Evolutionary conservation across 805 yeast genomes (phyloP), one percentile per base, ranked within the genome.

Genomic region (Candida suzukii): DNA sequence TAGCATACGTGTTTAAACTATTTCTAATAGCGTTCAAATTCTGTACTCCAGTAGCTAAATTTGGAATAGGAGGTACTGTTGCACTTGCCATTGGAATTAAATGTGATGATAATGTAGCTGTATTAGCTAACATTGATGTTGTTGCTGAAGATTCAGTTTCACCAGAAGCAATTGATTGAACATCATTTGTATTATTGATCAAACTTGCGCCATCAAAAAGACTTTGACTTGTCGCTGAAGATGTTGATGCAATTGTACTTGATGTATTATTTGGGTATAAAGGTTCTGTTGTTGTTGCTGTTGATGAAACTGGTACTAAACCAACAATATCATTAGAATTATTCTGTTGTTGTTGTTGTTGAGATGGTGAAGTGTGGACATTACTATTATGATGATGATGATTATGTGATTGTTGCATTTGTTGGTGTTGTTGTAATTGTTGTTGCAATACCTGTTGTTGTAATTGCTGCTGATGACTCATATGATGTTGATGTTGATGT

Each of bases 401-500:
- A 29, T 18, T n/a, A n/a, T 17, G 6, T n/a, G 6, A 7, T n/a
- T 29, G 20, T 22, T 16, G n/a, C 32, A 16, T 19, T 31, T 18
- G 27, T 34, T 20, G 26, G 4, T 21, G 13, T 31, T 18, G 20
- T 27, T 26, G 29, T 36, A 8, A 28, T 37, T 31, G 12, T 22
- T 31, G 27, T 35, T 29, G 14, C n/a, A n/a, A n/a, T n/a, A n/a
- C n/a, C n/a, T n/a, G n/a, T n/a, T n/a, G n/a, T n/a, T n/a, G n/a
- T n/a, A n/a, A n/a, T 19, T 31, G 11, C 14, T 16, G 16, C 5
- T 12, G 30, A 27, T 20, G 28, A 21, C 16, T 22, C 32, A 36
- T 27, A 18, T 22, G 8, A 10, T 35, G 37, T 16, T 19, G 36
- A 32, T 11, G 46, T 37, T 29, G 41, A 41, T 37, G 40, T 17